phyloP scores from a whole-genome alignment of 78 protist genomes.

The Tieghemostelium lacteum region DNA sequence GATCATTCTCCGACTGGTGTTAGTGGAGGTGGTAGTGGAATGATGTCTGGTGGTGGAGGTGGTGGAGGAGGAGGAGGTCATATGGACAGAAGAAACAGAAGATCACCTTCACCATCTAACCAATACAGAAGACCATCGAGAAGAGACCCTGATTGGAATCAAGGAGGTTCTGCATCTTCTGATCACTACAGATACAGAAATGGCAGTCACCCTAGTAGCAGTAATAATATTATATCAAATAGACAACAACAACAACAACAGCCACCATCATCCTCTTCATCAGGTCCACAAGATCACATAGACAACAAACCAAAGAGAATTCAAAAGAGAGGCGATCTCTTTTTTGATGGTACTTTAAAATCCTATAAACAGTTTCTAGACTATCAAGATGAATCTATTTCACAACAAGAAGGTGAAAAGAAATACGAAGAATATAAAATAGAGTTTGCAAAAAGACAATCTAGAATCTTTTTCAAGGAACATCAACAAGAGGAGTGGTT shows the following conservation, averaged over 20 bases:
- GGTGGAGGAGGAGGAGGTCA: constrained; percentile 24
- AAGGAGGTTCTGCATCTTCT: too few species aligned
- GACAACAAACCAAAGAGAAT: constrained; percentile 12
- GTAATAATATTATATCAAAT: neutral
- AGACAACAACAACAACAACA: neutral
- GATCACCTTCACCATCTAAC: constrained; percentile 10
- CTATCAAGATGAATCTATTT: constrained; percentile 69
- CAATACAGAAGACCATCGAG: neutral
- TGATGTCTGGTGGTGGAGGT: neutral
- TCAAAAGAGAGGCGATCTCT: constrained; percentile 68
- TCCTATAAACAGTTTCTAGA: constrained; percentile 73
- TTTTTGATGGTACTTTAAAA: constrained; percentile 38
- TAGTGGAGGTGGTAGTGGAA: constrained; percentile 15
- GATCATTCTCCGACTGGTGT: constrained; percentile 57
- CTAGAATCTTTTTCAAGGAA: constrained; percentile 62
- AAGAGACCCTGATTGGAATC: neutral
- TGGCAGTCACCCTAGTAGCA: neutral
- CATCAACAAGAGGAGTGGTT: constrained; percentile 75
- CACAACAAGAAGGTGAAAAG: constrained; percentile 70
- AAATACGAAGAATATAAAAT: constrained; percentile 64
- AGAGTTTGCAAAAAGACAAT: constrained; percentile 55
- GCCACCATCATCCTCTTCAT: neutral
- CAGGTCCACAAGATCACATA: neutral
- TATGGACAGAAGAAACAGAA: neutral
- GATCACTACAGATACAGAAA: neutral